Conservation (phyloP, 2,329 filamentous ascomycete genomes). For the Apiospora marii region DNA sequence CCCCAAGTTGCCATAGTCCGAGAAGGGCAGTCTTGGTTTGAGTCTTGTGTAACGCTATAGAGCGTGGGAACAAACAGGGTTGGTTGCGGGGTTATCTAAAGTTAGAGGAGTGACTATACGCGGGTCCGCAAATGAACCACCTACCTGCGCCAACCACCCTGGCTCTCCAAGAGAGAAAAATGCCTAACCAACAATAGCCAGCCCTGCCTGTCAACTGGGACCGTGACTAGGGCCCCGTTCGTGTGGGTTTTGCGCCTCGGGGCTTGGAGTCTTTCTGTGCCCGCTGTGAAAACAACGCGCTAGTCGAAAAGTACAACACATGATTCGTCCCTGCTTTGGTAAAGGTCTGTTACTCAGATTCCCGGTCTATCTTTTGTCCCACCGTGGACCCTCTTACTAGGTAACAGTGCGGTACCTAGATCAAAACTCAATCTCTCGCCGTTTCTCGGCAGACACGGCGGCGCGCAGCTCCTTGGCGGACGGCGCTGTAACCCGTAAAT, state of each 20-base stretch:
- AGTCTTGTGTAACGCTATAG: slow-evolving; percentile 15
- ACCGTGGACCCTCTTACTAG: not conserved
- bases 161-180: not conserved
- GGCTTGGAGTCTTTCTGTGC: too few species aligned
- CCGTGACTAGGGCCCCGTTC: not conserved
- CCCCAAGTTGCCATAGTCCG: not conserved
- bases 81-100: slow-evolving; percentile 9
- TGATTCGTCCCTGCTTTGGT: not conserved
- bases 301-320: slow-evolving; percentile 20
- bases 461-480: not conserved
- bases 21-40: not conserved
- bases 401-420: not conserved
- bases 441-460: not conserved
- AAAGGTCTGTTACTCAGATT: not conserved
- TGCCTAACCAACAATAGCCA: not conserved
- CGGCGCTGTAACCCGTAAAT: not conserved
- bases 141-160: not conserved
- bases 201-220: not conserved
- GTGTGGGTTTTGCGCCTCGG: not conserved
- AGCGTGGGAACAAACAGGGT: not conserved
- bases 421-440: not conserved
- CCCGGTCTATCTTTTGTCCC: not conserved
- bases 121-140: slow-evolving; percentile 11
- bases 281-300: not conserved
- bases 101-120: slow-evolving; percentile 15